Base-by-base conservation (phyloP, 1,284 basidiomycete species). In the Blastosporella zonata region DNA sequence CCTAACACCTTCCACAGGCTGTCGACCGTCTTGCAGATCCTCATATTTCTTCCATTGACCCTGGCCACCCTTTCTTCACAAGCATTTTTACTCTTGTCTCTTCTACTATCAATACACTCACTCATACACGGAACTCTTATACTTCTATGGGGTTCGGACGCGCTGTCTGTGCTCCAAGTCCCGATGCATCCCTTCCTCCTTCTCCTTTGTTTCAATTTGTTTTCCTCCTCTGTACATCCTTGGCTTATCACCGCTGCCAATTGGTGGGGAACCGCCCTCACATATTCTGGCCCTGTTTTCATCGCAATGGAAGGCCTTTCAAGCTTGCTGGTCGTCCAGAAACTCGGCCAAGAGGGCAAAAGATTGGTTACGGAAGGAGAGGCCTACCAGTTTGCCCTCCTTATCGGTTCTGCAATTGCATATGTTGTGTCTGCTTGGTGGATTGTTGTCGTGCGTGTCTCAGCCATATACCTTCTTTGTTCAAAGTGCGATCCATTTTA, bases 261-360 rank as follows among this genome's bases (percentile, higher is more conserved):
- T 25, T 81, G 77, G 72, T 93, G 90, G 91, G 87, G 87, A 1
- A 76, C 71, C 34, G 71, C 83, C 23, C 70, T 94, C 44, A 79
- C 79, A 5, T 77, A 83, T 61, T 84, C 79, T 2, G 86, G 87
- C 8, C 90, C 90, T 1, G 66, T 86, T 36, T 92, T 92, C 63
- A 84, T 90, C 49, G 75, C 83, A 43, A 76, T 93, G 72, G 91
- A 94, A 64, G 88, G 90, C 39, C 71, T 93, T 46, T 91, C 87
- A 27, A 91, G 87, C 58, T 67, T 93, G 47, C 73, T 93, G 18
- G 85, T 90, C 22, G 86, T 82, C 2, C 90, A 93, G 63, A 83
- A 83, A 62, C 72, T 88, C 0, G 87, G 90, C 6, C 85, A 90
- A 59, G 75, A 83, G 27, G 84, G 82, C 34, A 85, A 82, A 63